A percentile compares a stretch with the other conserved stretches of the same genome.
Conservation (phyloP, 768 basidiomycete species). For the Lactarius psammicola region DNA sequence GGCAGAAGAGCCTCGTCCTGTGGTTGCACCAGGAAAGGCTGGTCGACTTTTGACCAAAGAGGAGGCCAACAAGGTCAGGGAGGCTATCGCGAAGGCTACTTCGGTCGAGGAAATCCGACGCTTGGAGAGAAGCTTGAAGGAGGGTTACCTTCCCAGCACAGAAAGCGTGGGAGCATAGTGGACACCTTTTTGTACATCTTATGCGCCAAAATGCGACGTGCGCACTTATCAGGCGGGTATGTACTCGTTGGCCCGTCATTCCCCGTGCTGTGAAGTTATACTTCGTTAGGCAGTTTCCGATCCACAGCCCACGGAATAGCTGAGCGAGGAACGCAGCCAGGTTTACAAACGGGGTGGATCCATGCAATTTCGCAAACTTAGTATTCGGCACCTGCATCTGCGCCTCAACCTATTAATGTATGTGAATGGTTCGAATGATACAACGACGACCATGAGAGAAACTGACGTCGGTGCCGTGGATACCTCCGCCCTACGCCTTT, state of each 20-base stretch:
- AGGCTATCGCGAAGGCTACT: slow-evolving; percentile 86
- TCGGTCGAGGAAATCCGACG: slow-evolving; percentile 87
- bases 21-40: slow-evolving; percentile 57
- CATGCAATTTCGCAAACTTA: slow-evolving; percentile 65
- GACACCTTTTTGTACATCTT: slow-evolving; percentile 19
- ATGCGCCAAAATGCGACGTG: slow-evolving; percentile 3
- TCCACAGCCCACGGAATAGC: slow-evolving; percentile 68
- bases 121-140: slow-evolving; percentile 76
- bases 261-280: not conserved
- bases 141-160: slow-evolving; percentile 79
- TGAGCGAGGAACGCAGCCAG: slow-evolving; percentile 57
- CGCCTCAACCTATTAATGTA: slow-evolving; percentile 50
- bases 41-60: slow-evolving; percentile 90
- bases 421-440: slow-evolving; percentile 17
- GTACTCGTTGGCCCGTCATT: slow-evolving; percentile 2
- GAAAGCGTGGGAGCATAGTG: slow-evolving; percentile 74
- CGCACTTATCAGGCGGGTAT: slow-evolving; percentile 10
- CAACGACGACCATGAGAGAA: slow-evolving; percentile 7
- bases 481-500: slow-evolving; percentile 63
- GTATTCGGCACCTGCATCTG: slow-evolving; percentile 69
- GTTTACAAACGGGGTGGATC: slow-evolving; percentile 67
- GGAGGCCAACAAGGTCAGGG: slow-evolving; percentile 82
- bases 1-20: slow-evolving; percentile 74
- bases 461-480: slow-evolving; percentile 64
- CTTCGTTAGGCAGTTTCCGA: slow-evolving; percentile 45